Evolutionary conservation across 495 filamentous ascomycete genomes (phyloP), one percentile per base, ranked within the genome.

Genomic region (Penicillium bialowiezense): DNA sequence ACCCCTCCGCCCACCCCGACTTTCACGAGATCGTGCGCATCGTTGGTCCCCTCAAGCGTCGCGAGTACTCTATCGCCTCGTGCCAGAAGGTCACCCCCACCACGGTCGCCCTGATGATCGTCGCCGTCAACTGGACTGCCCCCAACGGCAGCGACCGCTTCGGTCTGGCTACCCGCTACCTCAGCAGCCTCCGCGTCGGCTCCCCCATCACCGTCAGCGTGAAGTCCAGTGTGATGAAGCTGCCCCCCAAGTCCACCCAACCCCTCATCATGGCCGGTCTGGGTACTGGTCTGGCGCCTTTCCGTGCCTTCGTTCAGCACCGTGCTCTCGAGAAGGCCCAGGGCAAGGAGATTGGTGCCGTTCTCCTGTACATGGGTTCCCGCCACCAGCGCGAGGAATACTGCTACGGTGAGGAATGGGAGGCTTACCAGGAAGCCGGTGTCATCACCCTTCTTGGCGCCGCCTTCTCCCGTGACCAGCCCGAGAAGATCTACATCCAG

Each of bases 181-280:
- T 98, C 41, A 85, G 84, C 67, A 59, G 73, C 33, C 82, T 98
- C 21, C 75, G 75, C 10, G 70, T 85, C 29, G 93, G 95, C 37
- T 74, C 87, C 9, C 73, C 87, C 10, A 78, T 97, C 50, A 95
- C 90, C 7, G 95, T 87, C 39, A 92, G 87, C 38, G 88, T 97
- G 70, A 98, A 98, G 72, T 90, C 95, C 8, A 96, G 90, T 40
- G 93, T 98, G 54, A 91, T 96, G 93, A 98, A 97, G 71, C 77
- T 98, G 20, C 95, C 93, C 12, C 75, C 83, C 36, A 84, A 83
- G 57, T 88, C 88, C 51, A 91, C 87, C 35, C 85, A 90, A 46
- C 93, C 93, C 7, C 79, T 98, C 51, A 97, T 98, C 78, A 98
- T 98, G 93, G 93, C 93, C 24, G 93, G 93, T 70, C 87, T 98